A percentile compares a stretch with the other conserved stretches of the same genome.
Evolutionary conservation across 331 rosid species (phyloP).

Genomic region (Erythrophleum ivorense): DNA sequence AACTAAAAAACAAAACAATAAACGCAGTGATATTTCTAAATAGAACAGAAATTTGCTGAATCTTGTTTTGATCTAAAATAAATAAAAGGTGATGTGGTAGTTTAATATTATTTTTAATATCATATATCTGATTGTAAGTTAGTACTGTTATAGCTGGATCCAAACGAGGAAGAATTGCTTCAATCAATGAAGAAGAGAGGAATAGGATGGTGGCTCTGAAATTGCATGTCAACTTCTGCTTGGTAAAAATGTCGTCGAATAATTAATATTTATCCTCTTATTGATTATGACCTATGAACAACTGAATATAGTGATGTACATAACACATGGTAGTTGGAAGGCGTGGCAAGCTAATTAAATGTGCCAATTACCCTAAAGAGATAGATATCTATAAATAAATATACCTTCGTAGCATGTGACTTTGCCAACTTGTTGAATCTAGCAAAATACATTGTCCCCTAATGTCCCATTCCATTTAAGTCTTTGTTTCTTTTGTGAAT

Average conservation of each 20-base stretch:
- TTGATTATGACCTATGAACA: conserved; percentile 22
- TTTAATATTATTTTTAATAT: background rate
- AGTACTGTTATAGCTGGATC: background rate
- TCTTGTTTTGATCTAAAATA: background rate
- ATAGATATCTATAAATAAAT: background rate
- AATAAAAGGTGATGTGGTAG: background rate
- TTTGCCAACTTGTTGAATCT: conserved; percentile 10
- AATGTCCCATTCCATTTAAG: conserved; percentile 1
- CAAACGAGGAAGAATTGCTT: too few relatives aligned
- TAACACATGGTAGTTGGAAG: conserved; percentile 26
- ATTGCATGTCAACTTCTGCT: background rate
- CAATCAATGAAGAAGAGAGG: too few relatives aligned
- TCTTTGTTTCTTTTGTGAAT: background rate
- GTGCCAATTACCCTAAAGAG: background rate
- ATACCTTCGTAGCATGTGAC: conserved; percentile 26
- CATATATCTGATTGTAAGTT: background rate
- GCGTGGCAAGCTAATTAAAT: background rate
- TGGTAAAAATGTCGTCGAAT: background rate
- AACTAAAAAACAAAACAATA: background rate
- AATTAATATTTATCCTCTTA: background rate
- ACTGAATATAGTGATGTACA: background rate
- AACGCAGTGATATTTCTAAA: background rate
- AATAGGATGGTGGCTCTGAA: background rate
- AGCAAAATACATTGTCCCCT: conserved; percentile 8
- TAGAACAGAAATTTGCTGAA: background rate